phyloP scores from a whole-genome alignment of 1,284 basidiomycete genomes.

The Ganoderma sp. region DNA sequence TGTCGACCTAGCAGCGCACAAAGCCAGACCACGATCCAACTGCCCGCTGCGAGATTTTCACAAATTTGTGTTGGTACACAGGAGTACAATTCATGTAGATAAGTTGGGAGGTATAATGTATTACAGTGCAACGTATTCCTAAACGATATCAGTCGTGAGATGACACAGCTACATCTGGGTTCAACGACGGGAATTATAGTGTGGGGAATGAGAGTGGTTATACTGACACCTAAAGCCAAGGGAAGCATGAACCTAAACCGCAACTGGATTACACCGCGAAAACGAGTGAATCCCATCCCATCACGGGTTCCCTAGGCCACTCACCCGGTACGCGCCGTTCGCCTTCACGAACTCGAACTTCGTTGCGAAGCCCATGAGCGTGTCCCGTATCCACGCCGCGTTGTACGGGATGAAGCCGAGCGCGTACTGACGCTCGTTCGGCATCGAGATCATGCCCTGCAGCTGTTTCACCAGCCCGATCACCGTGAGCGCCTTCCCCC shows the following conservation, averaged over 20 bases:
- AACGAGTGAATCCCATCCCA: background rate
- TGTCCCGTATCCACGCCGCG: constrained; percentile 32
- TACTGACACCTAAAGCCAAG: background rate
- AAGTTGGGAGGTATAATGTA: no score
- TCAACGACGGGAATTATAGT: background rate
- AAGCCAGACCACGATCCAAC: no score
- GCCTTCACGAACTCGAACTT: constrained; percentile 32
- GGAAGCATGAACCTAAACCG: background rate
- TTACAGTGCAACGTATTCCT: background rate
- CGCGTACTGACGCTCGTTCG: constrained; percentile 28
- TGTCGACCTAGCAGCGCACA: no score
- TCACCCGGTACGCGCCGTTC: constrained; percentile 35
- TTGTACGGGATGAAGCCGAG: constrained; percentile 35
- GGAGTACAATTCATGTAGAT: background rate
- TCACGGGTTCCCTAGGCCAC: constrained; percentile 35
- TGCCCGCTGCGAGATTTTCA: no score
- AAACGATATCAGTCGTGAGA: background rate
- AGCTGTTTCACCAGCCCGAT: constrained; percentile 32
- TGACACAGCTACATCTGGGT: background rate
- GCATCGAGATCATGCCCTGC: constrained; percentile 21
- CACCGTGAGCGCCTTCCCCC: constrained; percentile 31
- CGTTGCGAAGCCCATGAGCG: constrained; percentile 30
- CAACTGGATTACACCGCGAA: background rate
- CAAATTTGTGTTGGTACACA: background rate
- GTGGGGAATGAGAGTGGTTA: background rate